Evolutionary conservation across 495 filamentous ascomycete species (phyloP), one percentile per base, ranked within the genome.

Genomic region (Filosporella fistucella): DNA sequence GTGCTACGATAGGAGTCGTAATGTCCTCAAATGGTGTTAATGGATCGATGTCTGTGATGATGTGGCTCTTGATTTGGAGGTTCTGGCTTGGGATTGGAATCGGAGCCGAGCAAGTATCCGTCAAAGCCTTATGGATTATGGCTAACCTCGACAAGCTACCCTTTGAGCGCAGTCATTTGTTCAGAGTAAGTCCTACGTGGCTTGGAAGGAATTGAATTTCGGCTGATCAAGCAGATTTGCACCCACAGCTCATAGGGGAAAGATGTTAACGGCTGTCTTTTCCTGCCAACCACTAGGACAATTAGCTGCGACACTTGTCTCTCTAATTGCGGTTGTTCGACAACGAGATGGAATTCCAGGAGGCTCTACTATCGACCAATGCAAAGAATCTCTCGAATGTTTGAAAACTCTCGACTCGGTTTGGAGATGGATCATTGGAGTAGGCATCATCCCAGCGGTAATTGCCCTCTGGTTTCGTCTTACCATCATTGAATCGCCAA

Each of bases 251-350:
- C 85, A 82, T 78, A 74, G 88, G 45, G 88, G 88, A 40, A 84
- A 80, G 40, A 91, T 93, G 88, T 85, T 93, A 80, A 85, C 77
- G 9, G 72, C 83, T 9, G 87, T 93, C 26, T 91, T 93, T 57
- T 80, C 84, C 34, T 91, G 89, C 78, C 88, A 91, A 56, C 85
- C 85, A 33, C 74, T 90, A 48, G 88, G 88, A 40, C 76, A 90
- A 60, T 72, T 91, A 40, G 69, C 69, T 8, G 86, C 83, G 29
- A 83, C 86, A 1, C 67, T 90, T 10, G 69, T 89, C 11, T 81
- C 84, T 5, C 66, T 90, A 21, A 81, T 88, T 39, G 77, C 86
- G 25, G 82, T 78, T 1, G 64, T 68, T 4, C 83, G 78, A 28
- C 91, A 89, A 71, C 82, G 81, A 53, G 69, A 74, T 8, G 77